Evolutionary conservation across 2,329 filamentous ascomycete genomes (phyloP).

Genomic region (Alternaria infectoria): DNA sequence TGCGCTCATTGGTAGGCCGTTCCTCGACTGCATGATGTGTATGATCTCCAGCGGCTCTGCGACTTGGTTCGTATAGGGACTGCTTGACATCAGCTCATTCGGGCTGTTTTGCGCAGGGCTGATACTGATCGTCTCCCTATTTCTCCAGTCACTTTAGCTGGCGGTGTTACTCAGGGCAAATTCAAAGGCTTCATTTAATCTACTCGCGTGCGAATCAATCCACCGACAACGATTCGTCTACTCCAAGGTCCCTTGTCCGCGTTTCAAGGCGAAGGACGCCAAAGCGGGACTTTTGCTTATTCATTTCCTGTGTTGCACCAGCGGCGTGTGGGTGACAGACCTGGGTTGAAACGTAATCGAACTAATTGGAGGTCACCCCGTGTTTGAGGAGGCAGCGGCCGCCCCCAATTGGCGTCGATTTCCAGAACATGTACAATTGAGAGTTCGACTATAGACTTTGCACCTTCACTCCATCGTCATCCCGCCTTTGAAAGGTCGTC

Average conservation of each 20-base stretch:
- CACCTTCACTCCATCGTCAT: conserved; percentile 14
- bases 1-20: conserved; percentile 5
- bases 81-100: conserved; percentile 30
- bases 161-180: not conserved
- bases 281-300: conserved; percentile 17
- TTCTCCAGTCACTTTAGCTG: conserved; percentile 7
- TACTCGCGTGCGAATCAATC: conserved; percentile 11
- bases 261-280: conserved; percentile 20
- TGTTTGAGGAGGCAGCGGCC: conserved; percentile 27
- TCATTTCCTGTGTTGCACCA: conserved; percentile 13
- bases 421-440: not conserved
- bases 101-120: conserved; percentile 25
- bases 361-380: conserved; percentile 16
- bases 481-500: conserved; percentile 4
- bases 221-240: conserved; percentile 3
- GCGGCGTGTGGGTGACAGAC: conserved; percentile 15
- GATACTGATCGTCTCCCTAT: conserved; percentile 28
- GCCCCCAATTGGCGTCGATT: conserved; percentile 30
- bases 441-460: conserved; percentile 12
- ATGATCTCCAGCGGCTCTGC: conserved; percentile 31
- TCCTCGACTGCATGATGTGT: conserved; percentile 8
- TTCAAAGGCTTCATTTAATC: conserved; percentile 11
- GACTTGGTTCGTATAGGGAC: conserved; percentile 27
- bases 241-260: conserved; percentile 5
- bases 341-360: conserved; percentile 23